A percentile compares a stretch with the other conserved stretches of the same genome.
These are phyloP conservation scores for Acacia crassicarpa DNA, from an alignment of 306 rosid species.

Conservation along the genomic window DNA sequence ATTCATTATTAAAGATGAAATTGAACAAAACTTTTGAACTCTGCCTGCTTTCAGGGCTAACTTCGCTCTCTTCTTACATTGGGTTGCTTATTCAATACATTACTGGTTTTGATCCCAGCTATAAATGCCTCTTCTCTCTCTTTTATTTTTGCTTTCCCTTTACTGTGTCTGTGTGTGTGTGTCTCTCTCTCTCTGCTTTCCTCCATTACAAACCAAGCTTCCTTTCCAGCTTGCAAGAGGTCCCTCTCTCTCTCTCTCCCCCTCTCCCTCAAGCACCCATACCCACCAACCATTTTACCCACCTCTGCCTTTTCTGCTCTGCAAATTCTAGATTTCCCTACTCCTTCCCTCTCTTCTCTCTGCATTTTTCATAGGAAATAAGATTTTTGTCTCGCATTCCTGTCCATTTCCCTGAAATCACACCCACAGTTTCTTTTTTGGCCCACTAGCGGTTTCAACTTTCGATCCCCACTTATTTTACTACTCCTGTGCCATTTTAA, in stretches of 20 bases:
- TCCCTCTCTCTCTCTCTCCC: constrained; percentile 36
- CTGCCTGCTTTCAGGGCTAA: not conserved
- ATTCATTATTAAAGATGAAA: not conserved
- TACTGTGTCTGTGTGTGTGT: constrained; percentile 53
- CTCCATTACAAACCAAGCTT: constrained; percentile 81
- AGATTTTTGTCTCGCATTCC: constrained; percentile 62
- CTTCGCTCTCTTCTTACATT: constrained; percentile 36
- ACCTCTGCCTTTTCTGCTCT: constrained; percentile 41
- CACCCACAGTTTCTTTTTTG: constrained; percentile 38
- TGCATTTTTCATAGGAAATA: constrained; percentile 43
- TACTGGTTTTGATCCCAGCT: constrained; percentile 28
- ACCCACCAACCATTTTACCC: constrained; percentile 71
- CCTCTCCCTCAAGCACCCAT: constrained; percentile 29
- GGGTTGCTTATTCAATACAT: constrained; percentile 39
- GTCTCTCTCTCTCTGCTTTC: constrained; percentile 44
- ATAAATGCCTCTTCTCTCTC: constrained; percentile 35
- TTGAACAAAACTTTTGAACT: not conserved
- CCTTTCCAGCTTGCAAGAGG: constrained; percentile 70
- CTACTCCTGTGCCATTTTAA: constrained; percentile 39
- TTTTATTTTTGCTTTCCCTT: constrained; percentile 52
- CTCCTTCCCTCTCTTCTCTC: constrained; percentile 24
- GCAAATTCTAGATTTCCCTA: constrained; percentile 26
- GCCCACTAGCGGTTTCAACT: constrained; percentile 52
- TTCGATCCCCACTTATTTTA: constrained; percentile 41
- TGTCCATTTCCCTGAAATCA: constrained; percentile 29